phyloP scores from a whole-genome alignment of 139 green algal species.

The Chlamydomonas sp. region DNA sequence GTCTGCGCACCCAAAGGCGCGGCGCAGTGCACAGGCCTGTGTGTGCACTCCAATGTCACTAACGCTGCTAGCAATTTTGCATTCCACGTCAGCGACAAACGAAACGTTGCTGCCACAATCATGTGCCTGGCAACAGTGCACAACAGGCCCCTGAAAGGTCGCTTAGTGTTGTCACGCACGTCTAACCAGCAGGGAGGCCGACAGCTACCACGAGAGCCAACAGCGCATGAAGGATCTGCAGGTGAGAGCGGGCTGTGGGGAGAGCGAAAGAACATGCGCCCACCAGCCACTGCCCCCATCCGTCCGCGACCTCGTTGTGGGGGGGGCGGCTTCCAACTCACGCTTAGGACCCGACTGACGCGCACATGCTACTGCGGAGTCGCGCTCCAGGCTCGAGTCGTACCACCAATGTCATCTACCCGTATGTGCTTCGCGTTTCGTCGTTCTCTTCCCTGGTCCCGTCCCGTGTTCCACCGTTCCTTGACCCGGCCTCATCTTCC shows the following conservation, averaged over 20 bases:
- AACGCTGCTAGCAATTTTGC: background rate
- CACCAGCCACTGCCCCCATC: too few species aligned
- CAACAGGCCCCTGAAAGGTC: background rate
- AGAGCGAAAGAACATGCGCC: background rate
- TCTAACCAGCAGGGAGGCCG: slow-evolving; percentile 53
- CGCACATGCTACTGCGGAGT: too few species aligned
- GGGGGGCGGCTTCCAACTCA: too few species aligned
- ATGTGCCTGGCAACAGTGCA: background rate
- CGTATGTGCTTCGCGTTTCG: background rate
- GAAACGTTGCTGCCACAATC: too few species aligned
- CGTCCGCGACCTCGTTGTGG: too few species aligned
- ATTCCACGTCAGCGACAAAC: too few species aligned
- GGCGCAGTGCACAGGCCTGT: slow-evolving; percentile 3
- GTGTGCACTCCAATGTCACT: background rate
- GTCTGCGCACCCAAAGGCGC: background rate
- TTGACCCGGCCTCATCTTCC: background rate
- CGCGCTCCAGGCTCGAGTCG: too few species aligned
- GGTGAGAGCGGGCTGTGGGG: background rate
- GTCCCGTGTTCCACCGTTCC: background rate
- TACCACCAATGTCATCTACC: too few species aligned
- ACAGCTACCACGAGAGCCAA: slow-evolving; percentile 65
- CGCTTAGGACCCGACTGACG: too few species aligned
- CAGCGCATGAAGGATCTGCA: slow-evolving; percentile 45
- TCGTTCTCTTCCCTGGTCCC: background rate
- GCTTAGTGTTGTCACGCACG: background rate